Percentiles rank a stretch among this genome's conserved stretches.
Conservation (phyloP, 1,284 basidiomycete genomes). For the Phylloporus gajari region DNA sequence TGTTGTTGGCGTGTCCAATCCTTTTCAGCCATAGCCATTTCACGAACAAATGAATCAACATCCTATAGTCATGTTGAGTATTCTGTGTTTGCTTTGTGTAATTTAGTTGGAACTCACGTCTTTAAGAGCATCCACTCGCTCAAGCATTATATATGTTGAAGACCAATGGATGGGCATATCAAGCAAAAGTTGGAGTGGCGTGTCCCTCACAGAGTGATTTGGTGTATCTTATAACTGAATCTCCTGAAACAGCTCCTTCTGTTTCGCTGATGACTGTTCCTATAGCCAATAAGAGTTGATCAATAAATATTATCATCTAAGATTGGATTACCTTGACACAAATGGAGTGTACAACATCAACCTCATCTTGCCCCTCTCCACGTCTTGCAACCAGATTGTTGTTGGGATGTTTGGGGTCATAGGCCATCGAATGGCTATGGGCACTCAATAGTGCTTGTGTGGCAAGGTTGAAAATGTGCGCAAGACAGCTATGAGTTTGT, state of each 20-base stretch:
- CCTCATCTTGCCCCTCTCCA: slow-evolving; percentile 1
- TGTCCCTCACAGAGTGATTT: background rate
- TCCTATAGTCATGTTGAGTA: too few relatives aligned
- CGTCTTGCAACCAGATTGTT: background rate
- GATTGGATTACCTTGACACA: slow-evolving; percentile 10
- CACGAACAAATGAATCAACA: too few relatives aligned
- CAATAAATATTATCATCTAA: too few relatives aligned
- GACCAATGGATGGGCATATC: too few relatives aligned
- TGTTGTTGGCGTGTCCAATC: too few relatives aligned
- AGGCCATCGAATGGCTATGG: slow-evolving; percentile 7
- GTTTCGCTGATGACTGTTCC: background rate
- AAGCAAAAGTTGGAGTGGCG: too few relatives aligned
- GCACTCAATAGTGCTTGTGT: slow-evolving; percentile 1
- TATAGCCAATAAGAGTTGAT: background rate
- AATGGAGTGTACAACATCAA: background rate
- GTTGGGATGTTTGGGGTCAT: slow-evolving; percentile 1
- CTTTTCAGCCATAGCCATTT: too few relatives aligned
- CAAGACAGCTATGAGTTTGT: too few relatives aligned
- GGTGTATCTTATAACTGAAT: background rate
- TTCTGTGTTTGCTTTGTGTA: too few relatives aligned
- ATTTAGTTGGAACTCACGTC: too few relatives aligned
- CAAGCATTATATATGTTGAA: too few relatives aligned
- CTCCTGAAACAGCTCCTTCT: background rate
- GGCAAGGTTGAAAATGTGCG: background rate
- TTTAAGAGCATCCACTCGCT: too few relatives aligned